phyloP scores from a whole-genome alignment of 2,329 filamentous ascomycete species.

The Alternaria viburni region DNA sequence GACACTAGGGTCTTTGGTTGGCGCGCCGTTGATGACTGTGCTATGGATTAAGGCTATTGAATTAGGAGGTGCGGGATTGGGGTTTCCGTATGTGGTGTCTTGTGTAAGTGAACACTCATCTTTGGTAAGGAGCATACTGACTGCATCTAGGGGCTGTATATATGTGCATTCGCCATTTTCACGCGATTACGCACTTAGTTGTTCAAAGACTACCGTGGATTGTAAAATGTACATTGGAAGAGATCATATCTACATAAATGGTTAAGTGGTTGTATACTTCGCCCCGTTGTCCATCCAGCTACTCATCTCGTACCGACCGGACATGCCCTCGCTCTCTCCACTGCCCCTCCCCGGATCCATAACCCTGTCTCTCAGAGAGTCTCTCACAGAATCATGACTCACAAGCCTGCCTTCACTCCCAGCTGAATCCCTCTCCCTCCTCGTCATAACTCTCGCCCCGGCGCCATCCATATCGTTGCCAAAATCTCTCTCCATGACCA shows the following conservation, averaged over 20 bases:
- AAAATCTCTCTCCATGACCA: constrained; percentile 10
- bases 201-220: neutral
- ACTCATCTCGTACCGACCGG: neutral
- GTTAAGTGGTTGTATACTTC: neutral
- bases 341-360: constrained; percentile 5
- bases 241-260: neutral
- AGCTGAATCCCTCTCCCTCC: constrained; percentile 14
- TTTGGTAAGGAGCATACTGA: neutral
- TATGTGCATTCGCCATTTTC: constrained; percentile 7
- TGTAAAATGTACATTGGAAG: neutral
- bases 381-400: constrained; percentile 3
- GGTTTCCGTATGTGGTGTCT: constrained; percentile 45
- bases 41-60: constrained; percentile 46
- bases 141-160: constrained; percentile 13
- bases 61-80: constrained; percentile 39
- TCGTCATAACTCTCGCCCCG: neutral
- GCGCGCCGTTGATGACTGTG: constrained; percentile 46
- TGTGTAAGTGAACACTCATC: constrained; percentile 30
- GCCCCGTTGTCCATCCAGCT: constrained; percentile 1
- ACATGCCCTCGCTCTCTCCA: constrained; percentile 11
- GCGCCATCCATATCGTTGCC: neutral
- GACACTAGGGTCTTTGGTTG: constrained; percentile 44
- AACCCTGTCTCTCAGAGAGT: constrained; percentile 7
- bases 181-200: constrained; percentile 1
- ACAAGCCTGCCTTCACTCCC: constrained; percentile 6